These are phyloP conservation scores for Rhizomucor pusillus DNA, from an alignment of 371 early-diverging fungal genomes.

Conservation along the genomic window DNA sequence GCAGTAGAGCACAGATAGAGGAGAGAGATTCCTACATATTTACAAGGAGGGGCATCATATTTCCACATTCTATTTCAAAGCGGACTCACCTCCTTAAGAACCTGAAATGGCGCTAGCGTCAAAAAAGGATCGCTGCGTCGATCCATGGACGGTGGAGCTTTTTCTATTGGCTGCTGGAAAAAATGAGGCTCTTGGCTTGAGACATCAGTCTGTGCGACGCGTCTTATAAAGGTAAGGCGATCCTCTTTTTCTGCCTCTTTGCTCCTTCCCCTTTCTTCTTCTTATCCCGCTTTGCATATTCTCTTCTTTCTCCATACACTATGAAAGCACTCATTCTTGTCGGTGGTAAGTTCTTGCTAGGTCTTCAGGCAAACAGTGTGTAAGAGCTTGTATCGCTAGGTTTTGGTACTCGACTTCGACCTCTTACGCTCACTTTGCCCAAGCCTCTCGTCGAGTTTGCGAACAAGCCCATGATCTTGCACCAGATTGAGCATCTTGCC, in stretches of 20 bases:
- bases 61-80: no score
- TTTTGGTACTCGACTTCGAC: constrained; percentile 98
- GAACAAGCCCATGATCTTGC: constrained; percentile 99
- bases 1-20: no score
- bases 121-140: no score
- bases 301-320: constrained; percentile 4
- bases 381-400: constrained; percentile 49
- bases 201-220: constrained; percentile 8
- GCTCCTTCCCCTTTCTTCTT: constrained; percentile 15
- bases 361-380: background rate
- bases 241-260: constrained; percentile 10
- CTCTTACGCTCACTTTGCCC: constrained; percentile 97
- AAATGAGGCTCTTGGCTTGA: no score
- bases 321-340: constrained; percentile 99
- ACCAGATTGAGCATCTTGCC: constrained; percentile 98
- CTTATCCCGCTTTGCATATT: constrained; percentile 1
- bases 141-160: no score
- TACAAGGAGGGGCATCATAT: no score
- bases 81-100: no score
- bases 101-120: no score
- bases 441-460: constrained; percentile 99
- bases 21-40: no score
- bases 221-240: constrained; percentile 3
- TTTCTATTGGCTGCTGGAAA: no score
- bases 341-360: constrained; percentile 73